Base-by-base conservation (phyloP, 2,329 filamentous ascomycete species). In the Trichoderma sp. region DNA sequence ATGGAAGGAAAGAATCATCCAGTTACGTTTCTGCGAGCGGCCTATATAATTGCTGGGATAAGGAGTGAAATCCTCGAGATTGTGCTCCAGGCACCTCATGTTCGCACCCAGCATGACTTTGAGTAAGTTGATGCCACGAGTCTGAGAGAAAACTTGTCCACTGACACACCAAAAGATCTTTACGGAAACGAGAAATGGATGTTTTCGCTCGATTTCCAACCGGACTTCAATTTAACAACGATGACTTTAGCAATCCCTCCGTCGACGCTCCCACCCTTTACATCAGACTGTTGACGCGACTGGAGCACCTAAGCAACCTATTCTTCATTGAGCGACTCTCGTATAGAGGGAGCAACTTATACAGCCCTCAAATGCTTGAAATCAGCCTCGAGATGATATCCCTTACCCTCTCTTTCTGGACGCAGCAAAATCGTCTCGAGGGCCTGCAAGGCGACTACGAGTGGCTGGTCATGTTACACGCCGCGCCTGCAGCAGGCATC, bases 261-360 rank as follows among this genome's bases (percentile, higher is more conserved):
- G 79, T 82, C 7, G 80, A 84, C 43, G 82, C 79, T 2, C 75
- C 77, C 0, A 71, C 55, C 6, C 69, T 86, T 1, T 85, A 85
- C 69, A 79, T 81, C 20, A 79, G 84, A 5, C 80, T 86, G 26
- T 77, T 88, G 5, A 78, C 86, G 1, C 81, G 81, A 4, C 80
- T 88, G 2, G 82, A 85, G 57, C 84, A 87, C 58, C 79, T 88
- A 0, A 85, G 88, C 55, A 88, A 88, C 61, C 80, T 86, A 6
- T 89, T 91, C 73, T 83, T 90, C 30, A 80, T 90, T 32, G 85
- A 90, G 73, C 82, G 88, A 26, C 84, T 89, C 0, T 80, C 89
- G n/a, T 81, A 85, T 62, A 86, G 85, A 71, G 57, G 67, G 13
- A 4, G 77, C 79, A 6, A 77, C 26, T 58, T 80, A n/a, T 78